Evolutionary conservation across 1,139 yeast genomes (phyloP), one percentile per base, ranked within the genome.

Genomic region (Lodderomyces theae): DNA sequence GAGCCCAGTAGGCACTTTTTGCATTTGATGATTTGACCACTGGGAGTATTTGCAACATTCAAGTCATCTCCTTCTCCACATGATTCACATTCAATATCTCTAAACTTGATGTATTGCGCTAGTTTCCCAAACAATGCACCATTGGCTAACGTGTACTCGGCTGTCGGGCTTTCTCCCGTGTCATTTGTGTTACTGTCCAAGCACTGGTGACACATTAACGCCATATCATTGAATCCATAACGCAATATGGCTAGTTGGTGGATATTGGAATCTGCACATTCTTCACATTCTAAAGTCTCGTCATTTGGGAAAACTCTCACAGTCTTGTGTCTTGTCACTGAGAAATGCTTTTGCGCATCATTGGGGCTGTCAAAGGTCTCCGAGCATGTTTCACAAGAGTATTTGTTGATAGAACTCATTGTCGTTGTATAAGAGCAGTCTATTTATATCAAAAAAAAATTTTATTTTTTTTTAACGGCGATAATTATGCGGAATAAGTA

Each of bases 141-240:
- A 51, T 79, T 80, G 3, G 73, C 62, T 7, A 77, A 54, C 3
- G 79, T 63, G 46, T 79, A 78, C 42, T 69, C 73, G 2, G 80
- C 75, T 1, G 76, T 64, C 0, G 80, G 74, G 37, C 63, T 64
- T 30, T 72, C 77, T 6, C 39, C 42, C 12, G 40, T 41, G 18
- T 44, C 39, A 25, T 37, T 37, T 15, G 30, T 41, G 38, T 67
- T 73, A 43, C 72, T 73, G n/a, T 51, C 54, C 4, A 69, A 58
- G 53, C 86, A 80, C 8, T 46, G 39, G 28, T 63, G 63, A 53
- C 86, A 80, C 21, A 78, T 52, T 44, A 79, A 57, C 0, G 72
- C 58, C 72, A 80, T 72, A 49, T 77, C 82, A 16, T 73, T 67
- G 17, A 80, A 75, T 1, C 82, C 85, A 54, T 69, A 77, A 37